Base-by-base conservation (phyloP, 1,139 yeast genomes). In the Kodamaea derodonti region DNA sequence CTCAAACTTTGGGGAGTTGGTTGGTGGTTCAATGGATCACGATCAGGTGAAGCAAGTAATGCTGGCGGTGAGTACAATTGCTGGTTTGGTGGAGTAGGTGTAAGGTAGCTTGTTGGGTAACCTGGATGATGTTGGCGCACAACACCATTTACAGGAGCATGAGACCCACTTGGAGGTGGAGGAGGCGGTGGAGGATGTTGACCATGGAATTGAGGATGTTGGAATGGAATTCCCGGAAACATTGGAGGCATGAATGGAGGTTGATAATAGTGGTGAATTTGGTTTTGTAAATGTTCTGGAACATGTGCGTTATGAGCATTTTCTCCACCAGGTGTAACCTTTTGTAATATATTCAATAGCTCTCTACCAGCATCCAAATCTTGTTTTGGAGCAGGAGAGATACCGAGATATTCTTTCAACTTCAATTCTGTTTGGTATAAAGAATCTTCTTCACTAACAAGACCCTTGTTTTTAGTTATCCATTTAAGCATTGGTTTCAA, bases 301-400 rank as follows among this genome's bases (percentile, higher is more conserved):
- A 58, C 47, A 31, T 48, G 45, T 53, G 53, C 51, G 13, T 46
- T 29, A 10, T 32, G 35, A 24, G 31, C 24, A 23, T 20, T 27
- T 14, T 36, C 38, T 12, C n/a, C 18, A 14, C 7, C 16, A 16
- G 50, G 41, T 11, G 44, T 38, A 13, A 67, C 72, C 17, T 69
- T 66, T 48, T 80, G 85, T 41, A 81, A 63, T 53, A 80, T 72
- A 44, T 81, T 77, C 47, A 84, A 68, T 40, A 84, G 58, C 38
- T 80, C 92, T 65, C 92, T 77, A 18, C 92, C 92, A 3, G 88
- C 87, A 55, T 83, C 92, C 20, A 65, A 57, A 33, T 58, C 56
- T 49, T 39, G 42, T 52, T 35, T 43, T 40, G 29, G 49, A 51
- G 24, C 22, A 11, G 27, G 31, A 30, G 55, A 53, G 30, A 83